Evolutionary conservation across 306 rosid species (phyloP).

Genomic region (Quercus variabilis): DNA sequence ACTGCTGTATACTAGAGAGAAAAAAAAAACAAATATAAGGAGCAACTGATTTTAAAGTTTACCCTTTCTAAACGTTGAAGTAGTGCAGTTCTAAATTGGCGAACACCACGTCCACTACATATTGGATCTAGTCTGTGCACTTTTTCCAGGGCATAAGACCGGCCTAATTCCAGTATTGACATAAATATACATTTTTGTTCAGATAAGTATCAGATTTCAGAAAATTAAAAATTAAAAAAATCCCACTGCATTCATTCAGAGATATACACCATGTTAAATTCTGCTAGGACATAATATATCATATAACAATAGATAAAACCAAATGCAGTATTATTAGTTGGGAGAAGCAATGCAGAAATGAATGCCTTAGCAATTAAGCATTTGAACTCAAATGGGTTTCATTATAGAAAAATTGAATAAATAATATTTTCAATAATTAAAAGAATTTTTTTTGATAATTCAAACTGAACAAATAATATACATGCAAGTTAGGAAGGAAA

Average conservation of each 20-base stretch:
- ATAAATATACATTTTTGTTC: slow-evolving; percentile 16
- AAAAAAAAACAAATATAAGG: background rate
- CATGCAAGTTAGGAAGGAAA: no score
- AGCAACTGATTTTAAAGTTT: slow-evolving; percentile 23
- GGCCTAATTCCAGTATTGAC: slow-evolving; percentile 53
- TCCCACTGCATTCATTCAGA: background rate
- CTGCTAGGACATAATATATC: background rate
- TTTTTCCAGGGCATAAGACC: slow-evolving; percentile 95
- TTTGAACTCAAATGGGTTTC: background rate
- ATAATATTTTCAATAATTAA: background rate
- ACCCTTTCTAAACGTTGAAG: slow-evolving; percentile 96
- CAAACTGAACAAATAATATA: no score
- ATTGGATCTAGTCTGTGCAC: slow-evolving; percentile 94
- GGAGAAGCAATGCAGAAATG: background rate
- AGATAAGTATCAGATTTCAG: slow-evolving; percentile 9
- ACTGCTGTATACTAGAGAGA: background rate
- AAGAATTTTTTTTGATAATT: no score
- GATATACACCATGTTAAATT: background rate
- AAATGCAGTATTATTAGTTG: background rate
- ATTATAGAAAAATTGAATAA: background rate
- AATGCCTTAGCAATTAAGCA: background rate
- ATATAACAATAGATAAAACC: slow-evolving; percentile 9
- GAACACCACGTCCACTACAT: slow-evolving; percentile 95
- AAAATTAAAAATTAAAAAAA: background rate
- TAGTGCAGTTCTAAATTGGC: slow-evolving; percentile 96